Conservation (phyloP, 1,284 basidiomycete species). For the Athelia sp. region DNA sequence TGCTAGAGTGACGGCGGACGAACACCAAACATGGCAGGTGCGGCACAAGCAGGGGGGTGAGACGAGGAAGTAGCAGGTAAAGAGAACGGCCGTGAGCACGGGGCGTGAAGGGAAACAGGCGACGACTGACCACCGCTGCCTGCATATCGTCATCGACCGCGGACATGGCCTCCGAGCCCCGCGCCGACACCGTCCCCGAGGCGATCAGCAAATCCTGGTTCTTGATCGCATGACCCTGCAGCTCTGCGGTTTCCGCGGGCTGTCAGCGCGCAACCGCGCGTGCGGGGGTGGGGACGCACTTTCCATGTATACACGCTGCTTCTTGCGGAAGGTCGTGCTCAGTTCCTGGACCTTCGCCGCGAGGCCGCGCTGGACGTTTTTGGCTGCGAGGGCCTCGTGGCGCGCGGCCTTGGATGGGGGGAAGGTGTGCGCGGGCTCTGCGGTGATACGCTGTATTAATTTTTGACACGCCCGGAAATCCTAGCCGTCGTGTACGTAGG, state of each 20-base stretch:
- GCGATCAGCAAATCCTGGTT: slow-evolving; percentile 88
- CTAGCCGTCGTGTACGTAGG: slow-evolving; percentile 30
- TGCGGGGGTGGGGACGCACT: slow-evolving; percentile 53
- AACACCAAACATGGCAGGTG: slow-evolving; percentile 6
- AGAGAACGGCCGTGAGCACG: slow-evolving; percentile 15
- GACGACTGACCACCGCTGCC: slow-evolving; percentile 54
- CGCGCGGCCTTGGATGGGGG: slow-evolving; percentile 37
- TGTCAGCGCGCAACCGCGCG: neutral
- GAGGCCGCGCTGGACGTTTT: slow-evolving; percentile 95
- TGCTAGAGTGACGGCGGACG: no score
- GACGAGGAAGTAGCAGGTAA: no score
- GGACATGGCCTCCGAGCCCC: slow-evolving; percentile 73
- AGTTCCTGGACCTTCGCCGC: slow-evolving; percentile 94
- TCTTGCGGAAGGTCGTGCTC: slow-evolving; percentile 92
- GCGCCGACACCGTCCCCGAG: slow-evolving; percentile 77
- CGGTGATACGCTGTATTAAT: slow-evolving; percentile 71
- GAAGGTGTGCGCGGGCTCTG: slow-evolving; percentile 43
- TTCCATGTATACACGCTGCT: slow-evolving; percentile 96
- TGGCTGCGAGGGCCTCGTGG: slow-evolving; percentile 70
- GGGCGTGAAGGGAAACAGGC: slow-evolving; percentile 8
- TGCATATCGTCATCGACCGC: slow-evolving; percentile 84
- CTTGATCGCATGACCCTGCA: slow-evolving; percentile 92
- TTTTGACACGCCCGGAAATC: slow-evolving; percentile 82
- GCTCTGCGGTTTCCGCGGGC: slow-evolving; percentile 43
- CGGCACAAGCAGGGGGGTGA: no score